Evolutionary conservation across 192 early-diverging fungal genomes (phyloP).

Genomic region (Dimargaris cristalligena): DNA sequence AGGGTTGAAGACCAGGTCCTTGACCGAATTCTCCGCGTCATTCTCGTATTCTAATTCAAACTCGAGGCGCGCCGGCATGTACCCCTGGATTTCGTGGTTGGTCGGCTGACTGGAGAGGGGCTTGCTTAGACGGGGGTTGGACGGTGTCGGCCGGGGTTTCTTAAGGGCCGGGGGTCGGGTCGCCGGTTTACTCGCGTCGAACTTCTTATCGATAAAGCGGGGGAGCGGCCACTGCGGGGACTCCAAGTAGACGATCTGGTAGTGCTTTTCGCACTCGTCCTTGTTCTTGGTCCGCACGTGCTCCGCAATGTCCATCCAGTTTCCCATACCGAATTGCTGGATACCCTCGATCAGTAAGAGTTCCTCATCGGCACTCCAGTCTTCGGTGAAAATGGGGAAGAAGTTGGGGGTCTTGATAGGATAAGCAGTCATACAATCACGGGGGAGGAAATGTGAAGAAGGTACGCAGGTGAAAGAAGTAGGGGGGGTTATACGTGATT

Average conservation of each 20-base stretch:
- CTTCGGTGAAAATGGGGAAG: conserved; percentile 76
- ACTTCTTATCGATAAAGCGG: conserved; percentile 48
- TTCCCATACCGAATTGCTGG: conserved; percentile 86
- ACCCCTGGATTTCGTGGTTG: conserved; percentile 93
- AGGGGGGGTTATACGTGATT: too few species aligned
- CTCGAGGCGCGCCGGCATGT: conserved; percentile 91
- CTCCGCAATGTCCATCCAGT: conserved; percentile 90
- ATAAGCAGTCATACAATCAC: background rate
- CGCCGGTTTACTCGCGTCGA: conserved; percentile 39
- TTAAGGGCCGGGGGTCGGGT: conserved; percentile 16
- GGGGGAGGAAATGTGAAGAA: background rate
- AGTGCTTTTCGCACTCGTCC: conserved; percentile 80
- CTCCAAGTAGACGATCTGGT: conserved; percentile 63
- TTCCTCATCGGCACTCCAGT: conserved; percentile 97
- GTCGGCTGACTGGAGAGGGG: conserved; percentile 69
- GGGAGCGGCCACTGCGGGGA: conserved; percentile 72
- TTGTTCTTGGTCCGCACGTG: conserved; percentile 82
- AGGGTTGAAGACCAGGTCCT: conserved; percentile 84
- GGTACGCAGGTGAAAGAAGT: background rate
- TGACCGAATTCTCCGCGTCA: conserved; percentile 85
- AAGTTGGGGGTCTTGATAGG: conserved; percentile 29
- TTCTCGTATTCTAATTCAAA: conserved; percentile 96
- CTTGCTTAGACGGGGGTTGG: conserved; percentile 26
- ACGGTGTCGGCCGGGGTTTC: conserved; percentile 9
- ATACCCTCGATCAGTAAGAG: conserved; percentile 79